These are phyloP conservation scores for Penicillium italicum DNA, from an alignment of 2,329 filamentous ascomycete species.

Conservation along the genomic window DNA sequence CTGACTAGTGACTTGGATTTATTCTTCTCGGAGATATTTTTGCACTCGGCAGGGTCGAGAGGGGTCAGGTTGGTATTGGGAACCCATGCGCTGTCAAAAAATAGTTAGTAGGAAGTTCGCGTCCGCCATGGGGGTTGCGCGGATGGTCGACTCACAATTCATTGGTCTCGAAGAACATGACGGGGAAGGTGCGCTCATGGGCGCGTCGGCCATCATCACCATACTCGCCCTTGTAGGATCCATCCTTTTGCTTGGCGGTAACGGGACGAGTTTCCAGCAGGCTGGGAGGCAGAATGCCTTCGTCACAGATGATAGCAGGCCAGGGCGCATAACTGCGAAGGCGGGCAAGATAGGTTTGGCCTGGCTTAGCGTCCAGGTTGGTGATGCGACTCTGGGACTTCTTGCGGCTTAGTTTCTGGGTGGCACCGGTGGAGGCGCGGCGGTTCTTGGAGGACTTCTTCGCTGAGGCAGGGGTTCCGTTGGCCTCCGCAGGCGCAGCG, in stretches of 20 bases:
- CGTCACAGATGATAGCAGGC: slow-evolving; percentile 91
- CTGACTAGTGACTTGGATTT: slow-evolving; percentile 78
- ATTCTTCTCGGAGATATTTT: slow-evolving; percentile 60
- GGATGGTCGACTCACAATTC: slow-evolving; percentile 74
- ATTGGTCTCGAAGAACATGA: slow-evolving; percentile 93
- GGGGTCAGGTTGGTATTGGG: slow-evolving; percentile 77
- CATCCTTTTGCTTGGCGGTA: slow-evolving; percentile 75
- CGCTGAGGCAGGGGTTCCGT: slow-evolving; percentile 49
- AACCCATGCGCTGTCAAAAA: slow-evolving; percentile 72
- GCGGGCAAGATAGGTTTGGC: slow-evolving; percentile 87
- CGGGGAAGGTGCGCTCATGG: slow-evolving; percentile 80
- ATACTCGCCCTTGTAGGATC: slow-evolving; percentile 82
- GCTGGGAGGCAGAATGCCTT: slow-evolving; percentile 81
- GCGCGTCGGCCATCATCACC: slow-evolving; percentile 82
- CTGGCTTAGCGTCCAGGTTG: slow-evolving; percentile 77
- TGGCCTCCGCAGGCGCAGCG: slow-evolving; percentile 34
- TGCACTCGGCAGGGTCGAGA: slow-evolving; percentile 69
- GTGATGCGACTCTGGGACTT: slow-evolving; percentile 69
- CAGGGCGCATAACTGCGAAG: slow-evolving; percentile 93
- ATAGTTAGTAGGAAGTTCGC: slow-evolving; percentile 2
- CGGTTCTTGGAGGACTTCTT: slow-evolving; percentile 56
- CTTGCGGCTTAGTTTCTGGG: slow-evolving; percentile 82
- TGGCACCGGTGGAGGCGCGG: slow-evolving; percentile 66
- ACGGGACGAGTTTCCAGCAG: slow-evolving; percentile 77
- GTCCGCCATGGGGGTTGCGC: not conserved